Evolutionary conservation across 2,329 filamentous ascomycete species (phyloP), one percentile per base, ranked within the genome.

Genomic region (Curvularia spicifera): DNA sequence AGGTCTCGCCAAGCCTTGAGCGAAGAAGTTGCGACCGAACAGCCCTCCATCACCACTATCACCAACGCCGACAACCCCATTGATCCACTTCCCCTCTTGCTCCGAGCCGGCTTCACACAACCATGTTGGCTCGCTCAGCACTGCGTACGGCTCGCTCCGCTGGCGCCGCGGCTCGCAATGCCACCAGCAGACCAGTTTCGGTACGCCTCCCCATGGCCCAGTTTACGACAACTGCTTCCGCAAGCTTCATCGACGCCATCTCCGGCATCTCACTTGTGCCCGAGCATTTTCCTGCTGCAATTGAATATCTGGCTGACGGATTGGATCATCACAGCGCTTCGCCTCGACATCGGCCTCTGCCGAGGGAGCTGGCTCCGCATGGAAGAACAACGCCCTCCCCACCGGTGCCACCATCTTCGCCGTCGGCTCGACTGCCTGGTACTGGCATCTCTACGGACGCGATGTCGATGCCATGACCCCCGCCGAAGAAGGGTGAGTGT

Each of bases 401-500:
- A 87, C 88, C 74, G 91, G 91, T 77, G 93, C 95, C 71, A 97
- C 93, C 71, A 87, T 90, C 72, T 85, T 93, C 76, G 92, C 94
- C 73, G 84, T 91, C 80, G 93, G 93, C 73, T 94, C 94, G 69
- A 88, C 94, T 75, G 93, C 91, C 72, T 98, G 93, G 93, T 98
- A 97, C 84, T 96, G 94, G 81, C 92, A 97, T 82, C 89, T 96
- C 72, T 98, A 96, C 81, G 95, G 93, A 75, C 87, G 91, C 73
- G 88, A 90, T 73, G 90, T 91, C 64, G 87, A 92, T 80, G 95
- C 95, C 72, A 90, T 90, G 88, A 93, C 94, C 72, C 93, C 92
- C 66, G 90, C 90, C 76, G 95, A 99, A 85, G 95, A 99, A 88
- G 95, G 95, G 95, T 99, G 85, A 89, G 94, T 90, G 39, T 26